Evolutionary conservation across 139 green algal genomes (phyloP).

Genomic region (Tetraselmis striata): DNA sequence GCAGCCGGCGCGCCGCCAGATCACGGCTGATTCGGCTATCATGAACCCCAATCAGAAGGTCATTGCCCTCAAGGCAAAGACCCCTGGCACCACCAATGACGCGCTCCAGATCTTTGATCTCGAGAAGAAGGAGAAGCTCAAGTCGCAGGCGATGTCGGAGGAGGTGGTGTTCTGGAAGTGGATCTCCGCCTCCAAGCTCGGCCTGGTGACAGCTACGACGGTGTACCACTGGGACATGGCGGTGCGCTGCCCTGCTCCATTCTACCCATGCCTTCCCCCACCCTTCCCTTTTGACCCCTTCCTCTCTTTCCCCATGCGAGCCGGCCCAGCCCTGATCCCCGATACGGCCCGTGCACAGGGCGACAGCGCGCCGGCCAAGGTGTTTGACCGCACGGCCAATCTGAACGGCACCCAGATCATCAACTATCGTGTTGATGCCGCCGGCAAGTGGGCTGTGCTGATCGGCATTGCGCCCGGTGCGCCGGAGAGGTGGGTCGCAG

Average conservation of each 20-base stretch:
- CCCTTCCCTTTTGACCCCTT: neutral
- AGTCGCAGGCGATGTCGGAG: slow-evolving; percentile 89
- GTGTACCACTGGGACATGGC: slow-evolving; percentile 98
- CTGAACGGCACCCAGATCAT: slow-evolving; percentile 96
- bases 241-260: slow-evolving; percentile 47
- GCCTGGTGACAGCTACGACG: slow-evolving; percentile 80
- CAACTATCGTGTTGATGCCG: slow-evolving; percentile 81
- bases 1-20: slow-evolving; percentile 77
- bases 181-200: slow-evolving; percentile 74
- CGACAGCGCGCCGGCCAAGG: slow-evolving; percentile 57
- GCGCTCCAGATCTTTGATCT: slow-evolving; percentile 98
- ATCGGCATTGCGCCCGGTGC: slow-evolving; percentile 93
- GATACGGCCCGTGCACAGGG: too few relatives aligned
- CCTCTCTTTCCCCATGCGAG: neutral
- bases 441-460: slow-evolving; percentile 92
- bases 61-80: slow-evolving; percentile 87
- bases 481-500: slow-evolving; percentile 58
- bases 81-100: slow-evolving; percentile 56
- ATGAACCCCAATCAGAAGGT: slow-evolving; percentile 92
- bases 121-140: slow-evolving; percentile 96
- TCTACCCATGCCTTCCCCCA: too few relatives aligned
- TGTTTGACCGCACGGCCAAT: slow-evolving; percentile 96
- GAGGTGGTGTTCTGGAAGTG: slow-evolving; percentile 97
- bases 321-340: too few relatives aligned
- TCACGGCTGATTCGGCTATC: slow-evolving; percentile 93